Conservation (phyloP, 2,329 filamentous ascomycete genomes). For the Chaetoscypha palmicola region DNA sequence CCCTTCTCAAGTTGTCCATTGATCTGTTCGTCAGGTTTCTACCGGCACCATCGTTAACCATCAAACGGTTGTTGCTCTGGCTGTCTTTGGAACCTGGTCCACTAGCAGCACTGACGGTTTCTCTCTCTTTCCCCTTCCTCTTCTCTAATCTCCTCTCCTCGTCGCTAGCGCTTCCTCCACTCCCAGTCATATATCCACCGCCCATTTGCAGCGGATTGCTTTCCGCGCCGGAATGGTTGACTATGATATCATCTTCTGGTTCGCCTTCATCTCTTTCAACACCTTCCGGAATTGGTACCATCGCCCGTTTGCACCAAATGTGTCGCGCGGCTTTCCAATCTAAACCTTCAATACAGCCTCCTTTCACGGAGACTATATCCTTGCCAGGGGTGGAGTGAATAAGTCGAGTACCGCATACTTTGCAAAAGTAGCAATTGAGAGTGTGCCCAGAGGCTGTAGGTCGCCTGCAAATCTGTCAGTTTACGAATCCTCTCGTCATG, state of each 20-base stretch:
- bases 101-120: background rate
- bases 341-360: conserved; percentile 57
- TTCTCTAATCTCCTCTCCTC: conserved; percentile 1
- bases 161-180: conserved; percentile 1
- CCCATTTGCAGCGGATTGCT: background rate
- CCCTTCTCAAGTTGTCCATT: background rate
- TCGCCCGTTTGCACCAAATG: conserved; percentile 59
- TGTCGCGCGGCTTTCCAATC: conserved; percentile 56
- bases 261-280: conserved; percentile 50
- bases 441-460: conserved; percentile 49
- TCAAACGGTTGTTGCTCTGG: no score
- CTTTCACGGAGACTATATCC: conserved; percentile 58
- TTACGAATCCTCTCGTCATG: background rate
- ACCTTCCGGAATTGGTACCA: conserved; percentile 61
- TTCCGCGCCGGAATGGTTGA: no score
- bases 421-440: conserved; percentile 61
- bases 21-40: background rate
- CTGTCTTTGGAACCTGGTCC: background rate
- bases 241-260: conserved; percentile 31
- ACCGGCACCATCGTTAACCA: background rate
- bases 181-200: background rate
- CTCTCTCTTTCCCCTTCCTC: background rate
- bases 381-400: conserved; percentile 55
- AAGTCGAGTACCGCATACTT: conserved; percentile 56
- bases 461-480: conserved; percentile 37